These are phyloP conservation scores for Neospermospora avenae DNA, from an alignment of 2,329 filamentous ascomycete genomes.

Conservation along the genomic window DNA sequence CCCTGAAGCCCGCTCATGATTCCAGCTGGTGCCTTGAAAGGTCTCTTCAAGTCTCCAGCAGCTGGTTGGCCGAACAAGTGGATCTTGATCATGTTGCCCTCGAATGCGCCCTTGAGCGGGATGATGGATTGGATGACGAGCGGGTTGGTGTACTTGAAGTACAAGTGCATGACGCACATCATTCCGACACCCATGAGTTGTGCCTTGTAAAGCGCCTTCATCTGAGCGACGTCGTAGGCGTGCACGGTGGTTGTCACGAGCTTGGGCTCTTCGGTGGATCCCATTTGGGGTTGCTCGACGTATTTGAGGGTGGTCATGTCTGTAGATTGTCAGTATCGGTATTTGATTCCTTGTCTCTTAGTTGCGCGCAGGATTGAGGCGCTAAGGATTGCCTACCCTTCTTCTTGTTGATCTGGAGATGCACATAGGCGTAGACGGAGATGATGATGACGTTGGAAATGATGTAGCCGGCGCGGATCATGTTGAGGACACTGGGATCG, in stretches of 20 bases:
- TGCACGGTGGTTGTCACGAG: conserved; percentile 94
- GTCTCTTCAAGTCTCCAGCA: conserved; percentile 85
- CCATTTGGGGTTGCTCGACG: conserved; percentile 92
- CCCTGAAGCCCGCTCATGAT: conserved; percentile 78
- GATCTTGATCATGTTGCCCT: conserved; percentile 95
- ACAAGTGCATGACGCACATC: conserved; percentile 98
- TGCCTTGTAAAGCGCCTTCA: conserved; percentile 79
- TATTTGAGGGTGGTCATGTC: conserved; percentile 98
- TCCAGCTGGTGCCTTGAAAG: conserved; percentile 84
- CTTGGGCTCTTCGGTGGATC: conserved; percentile 90
- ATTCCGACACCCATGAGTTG: conserved; percentile 96
- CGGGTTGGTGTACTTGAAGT: conserved; percentile 99
- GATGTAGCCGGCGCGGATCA: conserved; percentile 49
- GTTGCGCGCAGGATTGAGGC: background rate
- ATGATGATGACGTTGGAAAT: conserved; percentile 78
- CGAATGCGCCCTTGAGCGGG: conserved; percentile 90
- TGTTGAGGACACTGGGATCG: conserved; percentile 66
- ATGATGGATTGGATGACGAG: conserved; percentile 98
- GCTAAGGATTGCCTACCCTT: conserved; percentile 65
- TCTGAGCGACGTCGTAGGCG: conserved; percentile 87
- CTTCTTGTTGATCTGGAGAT: conserved; percentile 87
- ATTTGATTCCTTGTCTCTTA: background rate
- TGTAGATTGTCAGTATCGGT: conserved; percentile 41
- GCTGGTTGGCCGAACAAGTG: conserved; percentile 86
- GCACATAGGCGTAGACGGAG: conserved; percentile 79